Percentiles rank a stretch among this genome's conserved stretches.
Conservation (phyloP, 441 rosid species). For the Isatis lusitanica region DNA sequence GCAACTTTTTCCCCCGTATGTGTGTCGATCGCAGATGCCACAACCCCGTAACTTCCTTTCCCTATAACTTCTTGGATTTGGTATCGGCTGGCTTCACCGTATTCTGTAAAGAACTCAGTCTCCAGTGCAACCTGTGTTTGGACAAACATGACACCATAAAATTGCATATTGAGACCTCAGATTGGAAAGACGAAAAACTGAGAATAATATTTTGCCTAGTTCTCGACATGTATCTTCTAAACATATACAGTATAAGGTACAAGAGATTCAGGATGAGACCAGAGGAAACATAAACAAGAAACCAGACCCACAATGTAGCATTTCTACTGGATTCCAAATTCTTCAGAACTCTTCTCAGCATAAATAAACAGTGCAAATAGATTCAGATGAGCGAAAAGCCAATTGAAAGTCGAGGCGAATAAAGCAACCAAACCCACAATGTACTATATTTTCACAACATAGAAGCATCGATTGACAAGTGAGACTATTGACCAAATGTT, state of each 20-base stretch:
- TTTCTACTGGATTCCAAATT: background rate
- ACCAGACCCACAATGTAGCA: constrained; percentile 10
- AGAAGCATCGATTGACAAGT: background rate
- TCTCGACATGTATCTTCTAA: no score
- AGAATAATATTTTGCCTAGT: background rate
- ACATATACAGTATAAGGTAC: no score
- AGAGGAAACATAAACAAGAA: constrained; percentile 20
- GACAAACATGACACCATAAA: background rate
- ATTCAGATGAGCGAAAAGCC: constrained; percentile 2
- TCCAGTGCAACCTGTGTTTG: constrained; percentile 54
- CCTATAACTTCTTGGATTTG: constrained; percentile 93
- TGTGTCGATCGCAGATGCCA: constrained; percentile 90
- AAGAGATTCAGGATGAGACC: background rate
- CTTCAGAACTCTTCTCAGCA: background rate
- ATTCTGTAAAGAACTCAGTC: constrained; percentile 89
- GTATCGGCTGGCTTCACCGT: constrained; percentile 93
- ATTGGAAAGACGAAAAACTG: background rate
- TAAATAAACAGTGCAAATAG: background rate
- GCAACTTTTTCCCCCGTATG: constrained; percentile 96
- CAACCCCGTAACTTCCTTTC: constrained; percentile 98
- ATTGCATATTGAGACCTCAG: constrained; percentile 7
- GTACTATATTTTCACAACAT: background rate
- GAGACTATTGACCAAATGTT: background rate
- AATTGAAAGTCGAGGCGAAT: background rate
- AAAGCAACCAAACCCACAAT: constrained; percentile 11